These are phyloP conservation scores for Gracilaria gracilis DNA, from an alignment of 23 red algal species.

Conservation along the genomic window DNA sequence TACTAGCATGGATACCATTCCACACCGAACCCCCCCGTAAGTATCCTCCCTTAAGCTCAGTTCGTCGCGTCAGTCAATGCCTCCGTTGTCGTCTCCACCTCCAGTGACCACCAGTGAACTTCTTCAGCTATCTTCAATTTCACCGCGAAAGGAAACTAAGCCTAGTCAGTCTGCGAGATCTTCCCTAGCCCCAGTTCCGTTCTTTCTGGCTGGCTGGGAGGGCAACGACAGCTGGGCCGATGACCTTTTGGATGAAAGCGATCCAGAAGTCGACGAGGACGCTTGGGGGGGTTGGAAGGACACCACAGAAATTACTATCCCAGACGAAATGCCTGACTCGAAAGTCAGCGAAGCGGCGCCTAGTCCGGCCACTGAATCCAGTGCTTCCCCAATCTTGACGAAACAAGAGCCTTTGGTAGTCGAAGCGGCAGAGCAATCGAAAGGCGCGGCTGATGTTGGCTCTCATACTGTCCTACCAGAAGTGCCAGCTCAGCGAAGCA, in stretches of 20 bases:
- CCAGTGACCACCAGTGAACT: background rate
- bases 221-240: constrained; percentile 68
- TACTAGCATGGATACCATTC: background rate
- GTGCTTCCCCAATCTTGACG: background rate
- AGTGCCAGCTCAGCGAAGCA: background rate
- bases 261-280: constrained; percentile 54
- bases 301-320: constrained; percentile 6
- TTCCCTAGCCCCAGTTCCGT: constrained; percentile 26
- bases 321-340: background rate
- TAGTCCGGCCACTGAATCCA: background rate
- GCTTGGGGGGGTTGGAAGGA: constrained; percentile 35
- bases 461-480: background rate
- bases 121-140: background rate
- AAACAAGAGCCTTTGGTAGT: background rate
- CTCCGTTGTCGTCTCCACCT: background rate
- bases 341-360: background rate
- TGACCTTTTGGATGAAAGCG: constrained; percentile 28
- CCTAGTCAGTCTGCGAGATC: background rate
- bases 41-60: background rate
- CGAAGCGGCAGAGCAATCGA: background rate
- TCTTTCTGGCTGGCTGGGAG: constrained; percentile 70
- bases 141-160: background rate
- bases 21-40: background rate
- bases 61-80: background rate
- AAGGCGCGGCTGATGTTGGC: background rate